Evolutionary conservation across 345 rosid species (phyloP).

Genomic region (Hibiscus mutabilis): DNA sequence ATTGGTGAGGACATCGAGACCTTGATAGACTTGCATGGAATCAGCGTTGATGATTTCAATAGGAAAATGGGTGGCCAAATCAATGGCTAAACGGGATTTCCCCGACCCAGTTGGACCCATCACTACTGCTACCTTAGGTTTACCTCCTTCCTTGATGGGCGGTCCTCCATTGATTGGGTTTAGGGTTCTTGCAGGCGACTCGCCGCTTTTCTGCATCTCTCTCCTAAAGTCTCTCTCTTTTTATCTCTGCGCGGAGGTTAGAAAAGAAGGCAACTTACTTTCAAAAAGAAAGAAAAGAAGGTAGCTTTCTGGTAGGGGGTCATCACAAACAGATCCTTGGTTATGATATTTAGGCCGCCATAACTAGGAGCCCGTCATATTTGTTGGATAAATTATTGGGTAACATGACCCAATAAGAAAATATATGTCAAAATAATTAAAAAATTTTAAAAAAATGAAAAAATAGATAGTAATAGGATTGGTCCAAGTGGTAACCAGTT

Average conservation of each 20-base stretch:
- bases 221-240: background rate
- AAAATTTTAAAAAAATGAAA: too few species aligned
- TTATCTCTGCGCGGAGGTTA: background rate
- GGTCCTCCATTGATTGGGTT: constrained; percentile 37
- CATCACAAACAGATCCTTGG: background rate
- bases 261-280: background rate
- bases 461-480: too few species aligned
- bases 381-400: background rate
- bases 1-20: constrained; percentile 87
- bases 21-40: constrained; percentile 87
- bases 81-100: constrained; percentile 78
- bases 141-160: constrained; percentile 19
- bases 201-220: constrained; percentile 23
- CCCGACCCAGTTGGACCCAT: constrained; percentile 95
- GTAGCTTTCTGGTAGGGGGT: too few species aligned
- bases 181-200: constrained; percentile 10
- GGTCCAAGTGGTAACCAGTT: too few species aligned
- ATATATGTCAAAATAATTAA: too few species aligned
- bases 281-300: background rate
- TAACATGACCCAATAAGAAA: too few species aligned
- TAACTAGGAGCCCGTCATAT: background rate
- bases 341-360: background rate
- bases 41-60: constrained; percentile 89
- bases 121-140: constrained; percentile 63
- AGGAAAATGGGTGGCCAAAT: constrained; percentile 65